Conservation (phyloP, 139 green algal genomes). For the Penium margaritaceum region DNA sequence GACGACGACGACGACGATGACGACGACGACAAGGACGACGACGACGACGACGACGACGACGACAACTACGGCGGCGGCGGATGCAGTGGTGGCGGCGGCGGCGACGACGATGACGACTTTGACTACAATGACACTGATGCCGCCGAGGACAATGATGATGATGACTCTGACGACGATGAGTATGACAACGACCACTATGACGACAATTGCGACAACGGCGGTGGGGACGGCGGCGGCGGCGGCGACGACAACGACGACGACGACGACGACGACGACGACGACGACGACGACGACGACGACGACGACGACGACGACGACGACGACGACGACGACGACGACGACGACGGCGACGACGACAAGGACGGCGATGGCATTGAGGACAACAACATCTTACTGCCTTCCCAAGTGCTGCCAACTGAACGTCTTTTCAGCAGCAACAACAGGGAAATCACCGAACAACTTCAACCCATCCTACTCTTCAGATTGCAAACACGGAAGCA, state of each 20-base stretch:
- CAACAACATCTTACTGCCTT: not conserved
- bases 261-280: not conserved
- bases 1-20: not conserved
- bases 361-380: not conserved
- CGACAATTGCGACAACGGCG: not conserved
- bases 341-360: slow-evolving; percentile 8
- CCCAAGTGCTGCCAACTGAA: not conserved
- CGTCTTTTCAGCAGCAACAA: not conserved
- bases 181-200: slow-evolving; percentile 10
- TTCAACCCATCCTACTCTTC: too few relatives aligned
- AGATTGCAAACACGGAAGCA: too few relatives aligned
- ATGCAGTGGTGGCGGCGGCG: not conserved
- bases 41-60: not conserved
- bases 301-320: not conserved
- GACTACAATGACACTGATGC: not conserved
- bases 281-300: not conserved
- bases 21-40: not conserved
- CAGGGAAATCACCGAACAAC: too few relatives aligned
- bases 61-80: not conserved
- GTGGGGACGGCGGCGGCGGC: not conserved
- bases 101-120: not conserved
- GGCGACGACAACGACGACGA: not conserved
- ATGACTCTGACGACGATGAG: not conserved
- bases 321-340: not conserved
- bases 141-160: not conserved